These are phyloP conservation scores for Caryopteris hybrid DNA, from an alignment of 305 asterid genomes.

Conservation along the genomic window DNA sequence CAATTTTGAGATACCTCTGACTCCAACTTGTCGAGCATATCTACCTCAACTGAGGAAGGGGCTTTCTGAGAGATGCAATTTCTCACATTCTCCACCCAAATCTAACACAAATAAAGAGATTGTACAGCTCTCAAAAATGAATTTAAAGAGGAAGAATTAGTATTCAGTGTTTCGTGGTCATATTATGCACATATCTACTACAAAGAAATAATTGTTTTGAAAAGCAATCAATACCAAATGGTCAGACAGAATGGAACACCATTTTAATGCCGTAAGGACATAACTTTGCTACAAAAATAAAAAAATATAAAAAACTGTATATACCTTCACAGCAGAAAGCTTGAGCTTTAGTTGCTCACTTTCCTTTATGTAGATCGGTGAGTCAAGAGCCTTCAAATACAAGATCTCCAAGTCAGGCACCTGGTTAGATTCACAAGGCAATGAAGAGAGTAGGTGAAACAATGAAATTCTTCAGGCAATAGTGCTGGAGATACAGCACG, in stretches of 20 bases:
- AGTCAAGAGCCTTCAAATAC: conserved; percentile 43
- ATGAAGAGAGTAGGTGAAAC: not conserved
- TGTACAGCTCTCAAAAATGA: conserved; percentile 5
- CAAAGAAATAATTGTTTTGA: not conserved
- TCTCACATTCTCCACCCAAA: conserved; percentile 63
- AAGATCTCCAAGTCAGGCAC: conserved; percentile 67
- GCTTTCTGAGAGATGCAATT: conserved; percentile 55
- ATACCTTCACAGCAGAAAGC: conserved; percentile 77
- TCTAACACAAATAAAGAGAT: conserved; percentile 38
- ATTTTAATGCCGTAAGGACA: not conserved
- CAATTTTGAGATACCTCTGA: conserved; percentile 51
- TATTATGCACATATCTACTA: not conserved
- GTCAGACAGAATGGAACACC: not conserved
- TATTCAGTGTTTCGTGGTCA: not conserved
- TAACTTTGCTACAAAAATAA: conserved; percentile 4
- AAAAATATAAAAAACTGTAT: not conserved
- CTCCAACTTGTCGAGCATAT: conserved; percentile 66
- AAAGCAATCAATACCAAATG: not conserved
- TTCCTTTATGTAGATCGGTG: conserved; percentile 58
- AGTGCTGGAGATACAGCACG: not conserved
- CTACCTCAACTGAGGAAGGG: conserved; percentile 56
- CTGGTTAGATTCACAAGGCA: conserved; percentile 35
- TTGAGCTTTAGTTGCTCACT: conserved; percentile 54
- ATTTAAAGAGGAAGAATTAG: not conserved
- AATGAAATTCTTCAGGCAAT: conserved; percentile 5